Percentiles rank a stretch among this genome's conserved stretches.
These are phyloP conservation scores for Pascua sp. DNA, from an alignment of 1,284 basidiomycete genomes.

Conservation along the genomic window DNA sequence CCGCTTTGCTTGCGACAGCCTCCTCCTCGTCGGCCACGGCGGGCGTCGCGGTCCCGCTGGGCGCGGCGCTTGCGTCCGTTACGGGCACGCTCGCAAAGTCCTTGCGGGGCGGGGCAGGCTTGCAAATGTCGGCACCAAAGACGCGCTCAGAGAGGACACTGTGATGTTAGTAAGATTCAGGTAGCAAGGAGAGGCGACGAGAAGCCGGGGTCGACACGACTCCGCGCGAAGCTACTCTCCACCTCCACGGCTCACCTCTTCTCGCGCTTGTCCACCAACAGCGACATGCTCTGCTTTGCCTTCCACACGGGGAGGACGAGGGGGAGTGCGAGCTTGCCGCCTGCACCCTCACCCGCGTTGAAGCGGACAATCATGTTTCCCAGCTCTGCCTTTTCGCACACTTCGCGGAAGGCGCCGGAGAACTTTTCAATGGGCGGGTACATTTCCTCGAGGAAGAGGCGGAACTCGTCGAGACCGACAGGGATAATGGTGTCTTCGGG, in stretches of 20 bases:
- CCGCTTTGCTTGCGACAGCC: background rate
- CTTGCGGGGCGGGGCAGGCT: conserved; percentile 27
- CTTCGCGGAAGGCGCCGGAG: conserved; percentile 55
- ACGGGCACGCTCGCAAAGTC: conserved; percentile 1
- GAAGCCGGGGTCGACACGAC: background rate
- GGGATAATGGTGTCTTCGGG: conserved; percentile 62
- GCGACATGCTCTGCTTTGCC: conserved; percentile 72
- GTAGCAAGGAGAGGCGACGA: no score
- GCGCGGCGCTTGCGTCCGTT: background rate
- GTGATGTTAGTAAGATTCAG: background rate
- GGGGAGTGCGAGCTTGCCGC: conserved; percentile 65
- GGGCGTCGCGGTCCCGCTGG: conserved; percentile 7
- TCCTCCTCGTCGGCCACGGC: conserved; percentile 2
- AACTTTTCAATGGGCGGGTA: conserved; percentile 72
- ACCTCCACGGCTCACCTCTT: conserved; percentile 61
- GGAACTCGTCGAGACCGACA: conserved; percentile 62
- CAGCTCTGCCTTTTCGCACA: conserved; percentile 32
- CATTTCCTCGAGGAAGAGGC: conserved; percentile 65
- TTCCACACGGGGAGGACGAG: conserved; percentile 86
- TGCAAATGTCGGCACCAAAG: conserved; percentile 45
- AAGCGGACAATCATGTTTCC: conserved; percentile 75
- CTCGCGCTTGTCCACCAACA: conserved; percentile 92
- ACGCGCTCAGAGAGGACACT: conserved; percentile 42
- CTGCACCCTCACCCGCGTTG: conserved; percentile 54
- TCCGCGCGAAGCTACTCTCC: conserved; percentile 12